Conservation (phyloP, 2,329 filamentous ascomycete genomes). For the Penicillium freii region DNA sequence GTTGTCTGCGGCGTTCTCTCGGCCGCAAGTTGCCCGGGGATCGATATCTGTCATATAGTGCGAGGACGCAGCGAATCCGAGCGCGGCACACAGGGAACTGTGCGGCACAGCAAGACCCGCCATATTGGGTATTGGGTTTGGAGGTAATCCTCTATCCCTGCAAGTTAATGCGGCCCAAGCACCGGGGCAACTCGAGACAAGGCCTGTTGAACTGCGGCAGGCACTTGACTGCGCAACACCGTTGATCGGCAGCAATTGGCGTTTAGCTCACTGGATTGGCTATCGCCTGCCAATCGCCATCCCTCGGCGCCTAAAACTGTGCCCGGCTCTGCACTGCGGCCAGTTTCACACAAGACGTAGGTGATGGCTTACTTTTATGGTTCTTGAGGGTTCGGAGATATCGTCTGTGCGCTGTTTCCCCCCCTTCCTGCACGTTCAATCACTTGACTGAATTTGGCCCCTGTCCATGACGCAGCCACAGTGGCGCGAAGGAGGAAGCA, state of each 20-base stretch:
- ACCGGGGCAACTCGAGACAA: background rate
- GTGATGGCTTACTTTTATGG: background rate
- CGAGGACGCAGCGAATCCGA: constrained; percentile 16
- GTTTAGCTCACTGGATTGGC: constrained; percentile 11
- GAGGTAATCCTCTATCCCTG: constrained; percentile 12
- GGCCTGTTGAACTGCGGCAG: background rate
- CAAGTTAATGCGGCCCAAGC: constrained; percentile 10
- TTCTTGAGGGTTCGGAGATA: constrained; percentile 1
- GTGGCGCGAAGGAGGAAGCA: background rate
- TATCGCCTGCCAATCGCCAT: constrained; percentile 20
- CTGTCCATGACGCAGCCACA: constrained; percentile 18
- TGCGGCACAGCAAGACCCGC: constrained; percentile 19
- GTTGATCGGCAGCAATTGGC: constrained; percentile 16
- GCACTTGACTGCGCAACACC: constrained; percentile 10
- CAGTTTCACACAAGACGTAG: constrained; percentile 2
- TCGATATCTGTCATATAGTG: constrained; percentile 8
- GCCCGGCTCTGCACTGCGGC: constrained; percentile 11
- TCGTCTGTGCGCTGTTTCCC: constrained; percentile 14
- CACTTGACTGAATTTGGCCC: constrained; percentile 18
- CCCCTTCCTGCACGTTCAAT: constrained; percentile 3
- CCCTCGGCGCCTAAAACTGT: constrained; percentile 21
- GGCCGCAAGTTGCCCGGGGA: background rate
- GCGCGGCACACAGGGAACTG: constrained; percentile 7
- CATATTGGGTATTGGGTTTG: constrained; percentile 17
- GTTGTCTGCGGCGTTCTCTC: background rate